A percentile compares a stretch with the other conserved stretches of the same genome.
Conservation (phyloP, 345 rosid genomes). For the Pistacia integerrima region DNA sequence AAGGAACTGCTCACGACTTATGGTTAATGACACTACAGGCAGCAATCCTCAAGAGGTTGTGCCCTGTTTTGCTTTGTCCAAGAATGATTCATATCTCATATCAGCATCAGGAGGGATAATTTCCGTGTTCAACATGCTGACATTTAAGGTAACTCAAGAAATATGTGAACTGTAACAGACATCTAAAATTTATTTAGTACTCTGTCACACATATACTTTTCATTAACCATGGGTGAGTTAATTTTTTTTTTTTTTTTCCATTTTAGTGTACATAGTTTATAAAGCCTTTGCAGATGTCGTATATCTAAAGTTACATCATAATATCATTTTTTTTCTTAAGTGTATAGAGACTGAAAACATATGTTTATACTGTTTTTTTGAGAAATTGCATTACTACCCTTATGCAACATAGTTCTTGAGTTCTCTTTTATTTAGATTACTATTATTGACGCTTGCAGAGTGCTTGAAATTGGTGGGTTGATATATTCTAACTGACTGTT, state of each 20-base stretch:
- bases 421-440: not conserved
- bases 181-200: not conserved
- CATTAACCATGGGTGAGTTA: not conserved
- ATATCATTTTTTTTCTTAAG: not conserved
- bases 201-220: not conserved
- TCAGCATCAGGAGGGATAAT: conserved; percentile 50
- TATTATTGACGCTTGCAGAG: not conserved
- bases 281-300: not conserved
- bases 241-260: not conserved
- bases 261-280: not conserved
- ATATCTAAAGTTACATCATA: not conserved
- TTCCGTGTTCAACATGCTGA: conserved; percentile 42
- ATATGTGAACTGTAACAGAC: not conserved
- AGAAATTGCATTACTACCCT: not conserved
- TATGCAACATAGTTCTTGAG: not conserved
- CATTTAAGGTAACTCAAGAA: conserved; percentile 33
- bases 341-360: not conserved
- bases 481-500: conserved; percentile 4
- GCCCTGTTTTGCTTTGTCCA: conserved; percentile 42
- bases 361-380: not conserved
- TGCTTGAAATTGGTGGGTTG: not conserved
- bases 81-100: conserved; percentile 44
- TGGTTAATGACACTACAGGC: conserved; percentile 37
- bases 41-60: conserved; percentile 27
- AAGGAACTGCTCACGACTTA: conserved; percentile 19